A percentile compares a stretch with the other conserved stretches of the same genome.
Evolutionary conservation across 225 moss, liverwort and hornwort species (phyloP).

Genomic region (Marchantia paleacea): DNA sequence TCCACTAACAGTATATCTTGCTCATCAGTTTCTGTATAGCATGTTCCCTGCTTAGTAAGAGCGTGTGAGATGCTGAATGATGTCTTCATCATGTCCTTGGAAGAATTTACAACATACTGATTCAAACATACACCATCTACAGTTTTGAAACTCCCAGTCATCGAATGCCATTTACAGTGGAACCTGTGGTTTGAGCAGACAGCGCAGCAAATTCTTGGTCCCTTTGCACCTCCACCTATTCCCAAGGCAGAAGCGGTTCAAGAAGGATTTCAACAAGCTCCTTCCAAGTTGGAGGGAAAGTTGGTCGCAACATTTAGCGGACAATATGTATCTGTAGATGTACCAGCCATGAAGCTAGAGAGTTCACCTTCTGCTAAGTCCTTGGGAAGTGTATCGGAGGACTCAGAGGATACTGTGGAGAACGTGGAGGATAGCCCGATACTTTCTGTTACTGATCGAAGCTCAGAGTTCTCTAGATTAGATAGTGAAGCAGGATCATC

Average conservation of each 20-base stretch:
- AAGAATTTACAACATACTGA: too few species aligned
- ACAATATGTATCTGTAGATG: conserved; percentile 49
- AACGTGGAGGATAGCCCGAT: background rate
- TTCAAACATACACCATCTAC: too few species aligned
- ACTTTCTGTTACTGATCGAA: background rate
- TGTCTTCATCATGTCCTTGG: background rate
- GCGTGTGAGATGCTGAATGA: too few species aligned
- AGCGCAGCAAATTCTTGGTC: conserved; percentile 76
- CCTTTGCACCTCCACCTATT: conserved; percentile 67
- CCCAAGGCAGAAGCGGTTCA: conserved; percentile 47
- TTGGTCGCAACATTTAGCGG: conserved; percentile 59
- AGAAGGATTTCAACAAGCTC: conserved; percentile 41
- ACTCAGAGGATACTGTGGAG: background rate
- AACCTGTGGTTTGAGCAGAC: conserved; percentile 39
- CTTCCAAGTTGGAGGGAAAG: conserved; percentile 50
- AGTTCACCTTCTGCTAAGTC: background rate
- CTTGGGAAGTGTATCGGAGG: conserved; percentile 8
- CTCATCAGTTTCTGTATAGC: background rate
- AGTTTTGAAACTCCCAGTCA: background rate
- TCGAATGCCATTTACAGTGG: background rate
- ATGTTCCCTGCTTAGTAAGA: background rate
- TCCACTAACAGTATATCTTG: background rate
- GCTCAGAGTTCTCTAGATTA: background rate
- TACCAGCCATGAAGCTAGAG: background rate
- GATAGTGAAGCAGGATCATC: background rate